Evolutionary conservation across 2,329 filamentous ascomycete species (phyloP).

Genomic region (Bipolaris victoriae): DNA sequence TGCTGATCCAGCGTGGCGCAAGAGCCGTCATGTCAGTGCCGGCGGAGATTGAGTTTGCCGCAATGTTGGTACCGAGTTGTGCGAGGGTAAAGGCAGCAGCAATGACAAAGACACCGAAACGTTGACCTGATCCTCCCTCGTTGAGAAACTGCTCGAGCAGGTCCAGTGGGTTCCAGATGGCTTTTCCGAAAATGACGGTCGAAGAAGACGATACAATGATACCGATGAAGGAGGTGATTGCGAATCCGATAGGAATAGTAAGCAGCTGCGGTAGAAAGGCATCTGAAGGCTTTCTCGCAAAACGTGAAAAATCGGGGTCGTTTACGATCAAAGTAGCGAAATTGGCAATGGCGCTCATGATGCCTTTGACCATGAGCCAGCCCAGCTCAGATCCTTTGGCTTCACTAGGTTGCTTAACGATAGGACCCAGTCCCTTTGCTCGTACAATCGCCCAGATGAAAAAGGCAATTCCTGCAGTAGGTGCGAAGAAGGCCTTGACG

Average conservation of each 20-base stretch:
- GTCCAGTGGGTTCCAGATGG: conserved; percentile 53
- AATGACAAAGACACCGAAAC: conserved; percentile 61
- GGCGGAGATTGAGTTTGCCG: conserved; percentile 83
- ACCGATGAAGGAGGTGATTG: conserved; percentile 78
- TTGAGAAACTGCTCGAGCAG: conserved; percentile 52
- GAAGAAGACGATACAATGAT: conserved; percentile 58
- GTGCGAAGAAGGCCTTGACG: conserved; percentile 84
- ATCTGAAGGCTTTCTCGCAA: conserved; percentile 75
- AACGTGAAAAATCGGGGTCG: conserved; percentile 84
- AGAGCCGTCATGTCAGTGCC: conserved; percentile 84
- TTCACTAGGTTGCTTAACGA: conserved; percentile 71
- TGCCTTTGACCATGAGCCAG: conserved; percentile 82
- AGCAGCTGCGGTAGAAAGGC: conserved; percentile 79
- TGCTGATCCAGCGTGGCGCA: conserved; percentile 79
- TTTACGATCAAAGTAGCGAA: conserved; percentile 85
- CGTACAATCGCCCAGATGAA: conserved; percentile 86
- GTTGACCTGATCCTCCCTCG: conserved; percentile 48
- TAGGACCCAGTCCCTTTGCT: conserved; percentile 82
- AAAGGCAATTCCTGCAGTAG: conserved; percentile 80
- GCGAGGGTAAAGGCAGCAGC: conserved; percentile 65
- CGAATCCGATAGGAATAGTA: conserved; percentile 57
- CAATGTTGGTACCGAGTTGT: conserved; percentile 85
- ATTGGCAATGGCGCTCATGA: conserved; percentile 90
- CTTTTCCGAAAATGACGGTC: conserved; percentile 50
- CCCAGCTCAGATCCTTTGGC: conserved; percentile 71